phyloP scores from a whole-genome alignment of 306 rosid genomes.

The Pachyrhizus erosus region DNA sequence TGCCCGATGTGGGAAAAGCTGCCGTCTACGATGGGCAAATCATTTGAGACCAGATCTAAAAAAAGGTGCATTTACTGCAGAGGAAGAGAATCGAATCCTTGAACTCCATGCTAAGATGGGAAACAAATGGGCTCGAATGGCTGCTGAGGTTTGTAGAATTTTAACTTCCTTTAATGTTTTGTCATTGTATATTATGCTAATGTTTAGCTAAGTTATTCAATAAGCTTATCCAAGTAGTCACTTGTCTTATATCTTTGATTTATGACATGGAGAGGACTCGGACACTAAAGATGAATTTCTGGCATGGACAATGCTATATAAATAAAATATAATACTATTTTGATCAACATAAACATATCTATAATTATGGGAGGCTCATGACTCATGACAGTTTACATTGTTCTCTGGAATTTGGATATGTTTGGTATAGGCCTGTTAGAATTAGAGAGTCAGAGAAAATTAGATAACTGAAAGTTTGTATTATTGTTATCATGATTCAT shows the following conservation, averaged over 20 bases:
- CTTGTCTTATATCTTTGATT: slow-evolving; percentile 19
- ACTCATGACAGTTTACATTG: neutral
- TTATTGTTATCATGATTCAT: neutral
- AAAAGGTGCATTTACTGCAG: slow-evolving; percentile 72
- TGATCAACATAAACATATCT: neutral
- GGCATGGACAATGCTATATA: neutral
- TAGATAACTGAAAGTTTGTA: neutral
- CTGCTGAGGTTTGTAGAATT: slow-evolving; percentile 56
- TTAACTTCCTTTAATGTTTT: slow-evolving; percentile 20
- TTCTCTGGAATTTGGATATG: slow-evolving; percentile 14
- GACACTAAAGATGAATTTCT: slow-evolving; percentile 14
- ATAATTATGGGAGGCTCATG: neutral
- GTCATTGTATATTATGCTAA: neutral
- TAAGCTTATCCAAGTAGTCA: slow-evolving; percentile 13
- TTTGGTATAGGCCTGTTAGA: neutral
- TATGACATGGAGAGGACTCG: neutral
- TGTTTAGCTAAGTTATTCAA: slow-evolving; percentile 19
- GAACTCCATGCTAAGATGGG: slow-evolving; percentile 74
- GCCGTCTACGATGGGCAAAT: slow-evolving; percentile 89
- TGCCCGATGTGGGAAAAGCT: slow-evolving; percentile 86
- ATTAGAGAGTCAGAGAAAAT: neutral
- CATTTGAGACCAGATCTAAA: slow-evolving; percentile 83
- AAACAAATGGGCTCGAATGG: slow-evolving; percentile 94
- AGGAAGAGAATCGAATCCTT: slow-evolving; percentile 68
- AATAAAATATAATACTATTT: neutral